A percentile compares a stretch with the other conserved stretches of the same genome.
Evolutionary conservation across 768 basidiomycete genomes (phyloP).

Genomic region (Boletellus emodensis): DNA sequence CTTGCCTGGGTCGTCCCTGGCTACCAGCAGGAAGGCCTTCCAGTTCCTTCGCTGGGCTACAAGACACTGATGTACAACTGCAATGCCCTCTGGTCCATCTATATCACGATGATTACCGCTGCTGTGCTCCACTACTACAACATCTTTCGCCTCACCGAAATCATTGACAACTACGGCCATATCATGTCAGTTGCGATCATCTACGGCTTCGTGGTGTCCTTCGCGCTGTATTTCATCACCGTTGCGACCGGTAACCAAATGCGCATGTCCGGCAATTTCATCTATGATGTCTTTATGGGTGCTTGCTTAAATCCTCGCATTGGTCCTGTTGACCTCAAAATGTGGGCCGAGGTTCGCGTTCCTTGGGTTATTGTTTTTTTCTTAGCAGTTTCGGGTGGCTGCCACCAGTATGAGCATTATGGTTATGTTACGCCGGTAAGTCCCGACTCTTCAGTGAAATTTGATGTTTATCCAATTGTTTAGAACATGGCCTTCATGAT

Average conservation of each 20-base stretch:
- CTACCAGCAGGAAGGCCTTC: constrained; percentile 90
- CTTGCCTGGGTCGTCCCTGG: constrained; percentile 91
- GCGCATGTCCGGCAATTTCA: constrained; percentile 91
- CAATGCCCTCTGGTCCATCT: constrained; percentile 85
- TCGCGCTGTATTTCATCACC: constrained; percentile 76
- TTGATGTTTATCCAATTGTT: not conserved
- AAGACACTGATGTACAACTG: constrained; percentile 94
- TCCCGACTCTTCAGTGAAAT: constrained; percentile 5
- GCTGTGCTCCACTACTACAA: constrained; percentile 69
- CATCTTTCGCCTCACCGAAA: constrained; percentile 87
- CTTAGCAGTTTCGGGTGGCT: constrained; percentile 84
- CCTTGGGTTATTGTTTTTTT: constrained; percentile 97
- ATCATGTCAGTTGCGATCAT: constrained; percentile 96
- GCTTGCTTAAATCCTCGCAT: constrained; percentile 91
- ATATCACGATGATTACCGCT: constrained; percentile 75
- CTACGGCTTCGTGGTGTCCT: constrained; percentile 78
- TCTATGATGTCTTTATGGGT: constrained; percentile 98
- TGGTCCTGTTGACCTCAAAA: constrained; percentile 90
- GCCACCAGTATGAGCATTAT: constrained; percentile 91
- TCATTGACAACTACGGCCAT: constrained; percentile 95
- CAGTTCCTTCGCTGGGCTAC: constrained; percentile 91
- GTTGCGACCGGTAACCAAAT: constrained; percentile 76
- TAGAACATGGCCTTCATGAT: constrained; percentile 98
- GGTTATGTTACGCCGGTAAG: constrained; percentile 89
- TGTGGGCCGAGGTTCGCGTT: constrained; percentile 97